phyloP scores from a whole-genome alignment of 257 asterid genomes.

The Solanum infundibuliforme region DNA sequence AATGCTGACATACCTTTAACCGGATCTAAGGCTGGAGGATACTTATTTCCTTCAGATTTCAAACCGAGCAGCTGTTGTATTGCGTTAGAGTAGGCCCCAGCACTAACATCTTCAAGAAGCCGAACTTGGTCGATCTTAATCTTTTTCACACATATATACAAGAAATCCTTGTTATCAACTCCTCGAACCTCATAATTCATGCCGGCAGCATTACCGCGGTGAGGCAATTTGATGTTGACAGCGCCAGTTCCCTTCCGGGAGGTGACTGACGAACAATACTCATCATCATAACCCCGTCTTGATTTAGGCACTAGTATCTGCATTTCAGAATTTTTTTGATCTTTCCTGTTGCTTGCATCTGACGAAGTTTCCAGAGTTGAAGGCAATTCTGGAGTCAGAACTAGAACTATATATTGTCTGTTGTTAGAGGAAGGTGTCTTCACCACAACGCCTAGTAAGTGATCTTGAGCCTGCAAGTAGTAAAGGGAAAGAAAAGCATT shows the following conservation, averaged over 20 bases:
- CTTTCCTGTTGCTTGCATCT: conserved; percentile 24
- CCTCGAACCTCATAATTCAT: conserved; percentile 79
- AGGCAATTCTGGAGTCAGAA: conserved; percentile 74
- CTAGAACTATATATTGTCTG: conserved; percentile 72
- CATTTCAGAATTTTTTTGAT: conserved; percentile 31
- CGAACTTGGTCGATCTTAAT: conserved; percentile 76
- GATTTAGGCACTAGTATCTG: conserved; percentile 86
- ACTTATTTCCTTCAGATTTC: conserved; percentile 74
- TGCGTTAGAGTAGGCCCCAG: conserved; percentile 67
- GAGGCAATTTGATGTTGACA: conserved; percentile 71
- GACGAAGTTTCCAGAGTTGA: conserved; percentile 25
- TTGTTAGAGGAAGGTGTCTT: conserved; percentile 57
- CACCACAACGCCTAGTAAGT: conserved; percentile 78
- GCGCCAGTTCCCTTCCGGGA: conserved; percentile 78
- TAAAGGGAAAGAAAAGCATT: conserved; percentile 1
- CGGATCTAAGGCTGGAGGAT: conserved; percentile 90
- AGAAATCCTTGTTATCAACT: conserved; percentile 51
- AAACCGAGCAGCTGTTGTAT: conserved; percentile 63
- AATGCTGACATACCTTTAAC: conserved; percentile 47
- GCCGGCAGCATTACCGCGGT: conserved; percentile 76
- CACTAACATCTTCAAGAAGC: conserved; percentile 85
- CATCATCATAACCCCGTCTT: conserved; percentile 83
- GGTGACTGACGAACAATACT: conserved; percentile 49
- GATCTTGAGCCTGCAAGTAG: conserved; percentile 75
- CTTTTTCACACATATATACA: conserved; percentile 60